A percentile compares a stretch with the other conserved stretches of the same genome.
These are phyloP conservation scores for Calonectria crousiana DNA, from an alignment of 2,329 filamentous ascomycete species.

Conservation along the genomic window DNA sequence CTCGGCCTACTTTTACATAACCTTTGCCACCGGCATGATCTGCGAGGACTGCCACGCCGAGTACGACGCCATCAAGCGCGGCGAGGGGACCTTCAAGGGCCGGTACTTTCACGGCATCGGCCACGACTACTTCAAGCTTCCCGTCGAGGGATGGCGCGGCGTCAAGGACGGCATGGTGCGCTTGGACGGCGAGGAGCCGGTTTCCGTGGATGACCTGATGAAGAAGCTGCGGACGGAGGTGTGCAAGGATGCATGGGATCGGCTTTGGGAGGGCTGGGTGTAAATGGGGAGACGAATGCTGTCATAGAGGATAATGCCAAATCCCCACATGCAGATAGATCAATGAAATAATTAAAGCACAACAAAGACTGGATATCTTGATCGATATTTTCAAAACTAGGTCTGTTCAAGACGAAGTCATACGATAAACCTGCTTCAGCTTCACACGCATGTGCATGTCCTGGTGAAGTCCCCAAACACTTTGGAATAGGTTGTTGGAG, in stretches of 20 bases:
- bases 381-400: no score
- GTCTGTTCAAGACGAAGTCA: no score
- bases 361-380: no score
- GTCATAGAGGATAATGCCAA: neutral
- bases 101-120: constrained; percentile 28
- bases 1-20: constrained; percentile 27
- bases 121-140: constrained; percentile 32
- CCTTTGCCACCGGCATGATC: constrained; percentile 15
- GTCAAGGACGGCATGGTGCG: constrained; percentile 32
- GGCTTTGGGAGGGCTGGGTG: constrained; percentile 20
- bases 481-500: no score
- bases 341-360: neutral
- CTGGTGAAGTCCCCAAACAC: no score
- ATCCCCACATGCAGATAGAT: neutral
- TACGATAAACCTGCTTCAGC: no score
- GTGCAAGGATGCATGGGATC: constrained; percentile 31
- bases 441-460: no score
- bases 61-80: constrained; percentile 22
- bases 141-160: constrained; percentile 34
- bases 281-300: neutral
- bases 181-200: constrained; percentile 33
- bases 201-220: constrained; percentile 32
- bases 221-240: constrained; percentile 27
- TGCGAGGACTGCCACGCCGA: constrained; percentile 33
- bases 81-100: constrained; percentile 14